Conservation (phyloP, 768 basidiomycete genomes). For the Amanita exitialis region DNA sequence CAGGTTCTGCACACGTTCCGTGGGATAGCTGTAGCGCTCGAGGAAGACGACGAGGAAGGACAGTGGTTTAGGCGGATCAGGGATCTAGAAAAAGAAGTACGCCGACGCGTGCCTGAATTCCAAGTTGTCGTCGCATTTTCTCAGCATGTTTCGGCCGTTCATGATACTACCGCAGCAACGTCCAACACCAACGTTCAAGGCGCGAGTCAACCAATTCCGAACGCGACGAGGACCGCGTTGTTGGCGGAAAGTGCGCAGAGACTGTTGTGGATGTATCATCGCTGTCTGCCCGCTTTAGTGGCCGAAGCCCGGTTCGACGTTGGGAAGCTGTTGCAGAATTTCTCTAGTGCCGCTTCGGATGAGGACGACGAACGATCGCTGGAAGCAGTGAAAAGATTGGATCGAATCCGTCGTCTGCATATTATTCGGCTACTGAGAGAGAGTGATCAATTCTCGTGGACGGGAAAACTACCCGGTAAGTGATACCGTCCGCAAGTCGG, state of each 20-base stretch:
- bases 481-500: neutral
- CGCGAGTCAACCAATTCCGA: constrained; percentile 7
- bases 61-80: constrained; percentile 59
- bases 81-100: constrained; percentile 70
- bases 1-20: constrained; percentile 38
- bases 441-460: constrained; percentile 75
- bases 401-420: constrained; percentile 63
- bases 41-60: constrained; percentile 52
- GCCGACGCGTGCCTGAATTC: constrained; percentile 76
- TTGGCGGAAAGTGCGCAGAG: constrained; percentile 75
- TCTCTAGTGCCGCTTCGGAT: constrained; percentile 13
- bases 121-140: constrained; percentile 79
- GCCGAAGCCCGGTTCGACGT: constrained; percentile 81
- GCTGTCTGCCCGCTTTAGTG: constrained; percentile 60
- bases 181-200: constrained; percentile 7
- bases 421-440: constrained; percentile 63
- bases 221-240: constrained; percentile 41
- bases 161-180: neutral
- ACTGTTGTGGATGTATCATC: constrained; percentile 80
- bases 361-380: constrained; percentile 6
- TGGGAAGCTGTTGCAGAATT: constrained; percentile 59
- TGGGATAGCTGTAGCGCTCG: constrained; percentile 41
- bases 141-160: constrained; percentile 28
- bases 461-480: constrained; percentile 39
- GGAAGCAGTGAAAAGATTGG: constrained; percentile 21